Evolutionary conservation across 2,329 filamentous ascomycete genomes (phyloP).

Genomic region (Exophiala sp.): DNA sequence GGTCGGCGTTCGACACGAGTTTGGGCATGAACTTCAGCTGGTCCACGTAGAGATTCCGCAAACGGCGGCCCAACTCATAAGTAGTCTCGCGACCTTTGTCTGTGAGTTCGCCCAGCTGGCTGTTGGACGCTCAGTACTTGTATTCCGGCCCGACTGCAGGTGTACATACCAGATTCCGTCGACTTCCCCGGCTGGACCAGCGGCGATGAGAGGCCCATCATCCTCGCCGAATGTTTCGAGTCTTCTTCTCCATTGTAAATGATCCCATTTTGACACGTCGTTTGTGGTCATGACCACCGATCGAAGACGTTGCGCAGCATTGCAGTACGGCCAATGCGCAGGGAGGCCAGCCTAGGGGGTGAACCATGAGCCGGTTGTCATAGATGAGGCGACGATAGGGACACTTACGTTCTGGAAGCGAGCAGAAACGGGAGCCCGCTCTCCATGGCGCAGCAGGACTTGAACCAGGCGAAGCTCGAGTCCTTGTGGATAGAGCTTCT

Average conservation of each 20-base stretch:
- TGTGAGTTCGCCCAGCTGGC: constrained; percentile 64
- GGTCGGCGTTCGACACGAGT: constrained; percentile 53
- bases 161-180: constrained; percentile 73
- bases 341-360: constrained; percentile 45
- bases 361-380: constrained; percentile 9
- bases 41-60: constrained; percentile 71
- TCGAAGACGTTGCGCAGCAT: constrained; percentile 67
- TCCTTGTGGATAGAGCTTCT: constrained; percentile 71
- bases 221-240: constrained; percentile 76
- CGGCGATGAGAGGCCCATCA: constrained; percentile 66
- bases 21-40: constrained; percentile 68
- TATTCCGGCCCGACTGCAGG: no score
- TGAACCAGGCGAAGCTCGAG: constrained; percentile 88
- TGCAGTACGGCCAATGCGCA: constrained; percentile 85
- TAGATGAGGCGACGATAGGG: not conserved
- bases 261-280: constrained; percentile 54
- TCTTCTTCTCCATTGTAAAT: constrained; percentile 63
- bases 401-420: constrained; percentile 71
- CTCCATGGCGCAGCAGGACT: constrained; percentile 57
- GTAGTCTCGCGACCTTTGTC: constrained; percentile 72
- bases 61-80: constrained; percentile 62
- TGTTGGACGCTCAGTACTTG: constrained; percentile 22
- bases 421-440: constrained; percentile 80
- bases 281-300: constrained; percentile 56
- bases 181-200: constrained; percentile 65